Base-by-base conservation (phyloP, 768 basidiomycete species). In the Piloderma croceum region DNA sequence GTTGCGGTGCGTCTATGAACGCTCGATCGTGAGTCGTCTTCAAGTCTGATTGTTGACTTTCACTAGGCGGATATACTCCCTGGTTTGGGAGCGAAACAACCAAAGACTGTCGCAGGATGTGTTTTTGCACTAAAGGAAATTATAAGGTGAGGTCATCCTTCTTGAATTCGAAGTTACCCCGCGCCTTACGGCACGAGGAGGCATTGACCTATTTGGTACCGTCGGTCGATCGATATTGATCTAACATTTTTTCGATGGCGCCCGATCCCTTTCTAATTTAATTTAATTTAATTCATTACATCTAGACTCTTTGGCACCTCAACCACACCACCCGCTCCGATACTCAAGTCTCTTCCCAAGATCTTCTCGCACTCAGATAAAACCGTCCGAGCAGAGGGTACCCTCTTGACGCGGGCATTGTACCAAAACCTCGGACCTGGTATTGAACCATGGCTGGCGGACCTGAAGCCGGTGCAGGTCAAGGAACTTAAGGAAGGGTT, bases 351-450 rank as follows among this genome's bases (percentile, higher is more conserved):
- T 5, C 63, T 99, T 17, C 87, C 93, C 24, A 94, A 92, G 67
- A 90, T 98, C 36, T 99, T 98, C 42, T 79, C 81, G 3, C 96
- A 99, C 56, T 81, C 79, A 12, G 96, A 99, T 63, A 98, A 98
- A 66, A 84, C 79, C 20, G 96, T 99, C 38, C 86, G 96, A 44
- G 79, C 88, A 1, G 96, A 99, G 64, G 96, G 94, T 24, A 79
- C 79, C 0, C 68, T 73, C 21, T 79, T 99, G 15, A 71, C 79
- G 0, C 81, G 84, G 51, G 65, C 68, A 0, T 62, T 98, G 6
- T 94, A 98, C 68, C 83, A 87, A 43, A 91, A 81, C 58, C 80
- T 98, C 40, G 94, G 90, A 47, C 53, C 78, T 38, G 81, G 79
- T 1, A 83, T 99, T 45, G 83, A 91, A 39, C 76, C 89, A 34